A percentile compares a stretch with the other conserved stretches of the same genome.
phyloP scores from a whole-genome alignment of 2,329 filamentous ascomycete genomes.

The Monilinia vaccinii-corymbosi region DNA sequence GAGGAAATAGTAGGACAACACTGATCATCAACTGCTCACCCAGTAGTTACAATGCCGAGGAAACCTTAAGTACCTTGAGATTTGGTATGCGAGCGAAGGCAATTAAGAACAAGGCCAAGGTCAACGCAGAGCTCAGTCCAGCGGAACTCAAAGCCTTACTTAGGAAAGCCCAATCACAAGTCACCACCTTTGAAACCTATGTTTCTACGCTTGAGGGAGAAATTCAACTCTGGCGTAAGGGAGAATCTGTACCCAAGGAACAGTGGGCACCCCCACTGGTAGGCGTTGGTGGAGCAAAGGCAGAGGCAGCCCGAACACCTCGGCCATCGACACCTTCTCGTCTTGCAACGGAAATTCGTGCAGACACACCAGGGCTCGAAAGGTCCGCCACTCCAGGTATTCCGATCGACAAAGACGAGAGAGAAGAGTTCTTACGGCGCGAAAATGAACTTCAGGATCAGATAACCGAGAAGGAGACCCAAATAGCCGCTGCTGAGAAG shows the following conservation, averaged over 20 bases:
- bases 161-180: constrained; percentile 84
- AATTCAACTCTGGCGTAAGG: constrained; percentile 76
- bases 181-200: constrained; percentile 81
- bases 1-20: constrained; percentile 96
- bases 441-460: constrained; percentile 98
- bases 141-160: constrained; percentile 88
- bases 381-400: constrained; percentile 80
- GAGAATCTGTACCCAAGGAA: constrained; percentile 82
- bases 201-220: constrained; percentile 77
- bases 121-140: constrained; percentile 95
- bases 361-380: constrained; percentile 65
- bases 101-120: constrained; percentile 99
- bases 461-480: constrained; percentile 82
- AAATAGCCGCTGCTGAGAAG: constrained; percentile 71
- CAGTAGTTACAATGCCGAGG: constrained; percentile 93
- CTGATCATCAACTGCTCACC: constrained; percentile 99
- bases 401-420: constrained; percentile 88
- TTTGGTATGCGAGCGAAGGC: constrained; percentile 96
- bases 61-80: constrained; percentile 83
- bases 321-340: constrained; percentile 52
- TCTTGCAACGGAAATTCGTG: constrained; percentile 46
- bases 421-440: constrained; percentile 86
- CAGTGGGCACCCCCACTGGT: constrained; percentile 67
- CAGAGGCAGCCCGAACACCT: constrained; percentile 36
- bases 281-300: constrained; percentile 42